phyloP scores from a whole-genome alignment of 2,329 filamentous ascomycete species.

The Didymella lethalis region DNA sequence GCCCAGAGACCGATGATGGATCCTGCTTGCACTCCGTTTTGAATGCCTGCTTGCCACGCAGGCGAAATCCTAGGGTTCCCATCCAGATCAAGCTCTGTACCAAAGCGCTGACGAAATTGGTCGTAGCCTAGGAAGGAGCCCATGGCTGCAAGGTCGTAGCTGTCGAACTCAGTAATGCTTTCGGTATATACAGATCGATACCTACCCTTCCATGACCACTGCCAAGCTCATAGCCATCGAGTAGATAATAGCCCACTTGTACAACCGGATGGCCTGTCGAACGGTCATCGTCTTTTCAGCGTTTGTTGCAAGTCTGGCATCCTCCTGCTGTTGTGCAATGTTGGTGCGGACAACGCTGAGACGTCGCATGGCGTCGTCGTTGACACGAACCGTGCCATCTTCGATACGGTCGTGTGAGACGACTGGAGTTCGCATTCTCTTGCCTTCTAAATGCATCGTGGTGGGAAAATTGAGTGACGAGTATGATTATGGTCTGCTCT shows the following conservation, averaged over 20 bases:
- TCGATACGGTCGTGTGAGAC: constrained; percentile 9
- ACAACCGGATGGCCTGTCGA: constrained; percentile 50
- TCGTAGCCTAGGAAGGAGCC: constrained; percentile 71
- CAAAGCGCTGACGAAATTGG: constrained; percentile 53
- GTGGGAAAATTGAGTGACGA: neutral
- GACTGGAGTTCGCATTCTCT: constrained; percentile 13
- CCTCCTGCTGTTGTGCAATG: constrained; percentile 20
- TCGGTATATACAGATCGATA: neutral
- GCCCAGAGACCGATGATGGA: constrained; percentile 39
- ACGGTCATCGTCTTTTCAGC: constrained; percentile 23
- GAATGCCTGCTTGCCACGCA: constrained; percentile 27
- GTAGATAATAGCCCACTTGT: constrained; percentile 83
- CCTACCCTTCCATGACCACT: constrained; percentile 86
- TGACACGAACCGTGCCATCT: constrained; percentile 17
- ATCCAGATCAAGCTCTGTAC: constrained; percentile 25
- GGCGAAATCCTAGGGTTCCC: constrained; percentile 24
- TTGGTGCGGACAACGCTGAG: constrained; percentile 19
- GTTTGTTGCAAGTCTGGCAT: constrained; percentile 20
- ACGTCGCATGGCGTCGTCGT: constrained; percentile 20
- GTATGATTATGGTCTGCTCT: neutral
- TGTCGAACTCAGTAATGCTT: neutral
- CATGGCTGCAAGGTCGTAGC: constrained; percentile 73
- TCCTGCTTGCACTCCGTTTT: constrained; percentile 24
- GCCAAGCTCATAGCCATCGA: constrained; percentile 81
- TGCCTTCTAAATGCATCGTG: constrained; percentile 15